Evolutionary conservation across 352 stramenopile species (phyloP).

Genomic region (Stramenopiles sp.): DNA sequence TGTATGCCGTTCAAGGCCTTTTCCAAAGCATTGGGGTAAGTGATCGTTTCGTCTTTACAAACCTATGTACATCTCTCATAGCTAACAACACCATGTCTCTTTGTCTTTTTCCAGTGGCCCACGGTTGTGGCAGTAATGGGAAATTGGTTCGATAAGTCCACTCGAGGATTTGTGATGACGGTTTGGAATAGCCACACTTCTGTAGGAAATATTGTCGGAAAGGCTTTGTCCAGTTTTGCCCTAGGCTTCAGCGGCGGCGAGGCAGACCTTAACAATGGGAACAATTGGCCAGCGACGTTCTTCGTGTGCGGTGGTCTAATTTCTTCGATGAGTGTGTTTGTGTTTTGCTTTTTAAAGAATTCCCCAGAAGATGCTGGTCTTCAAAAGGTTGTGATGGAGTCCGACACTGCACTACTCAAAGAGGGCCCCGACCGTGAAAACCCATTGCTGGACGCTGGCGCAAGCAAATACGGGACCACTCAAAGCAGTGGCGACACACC

Average conservation of each 20-base stretch:
- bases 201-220: constrained; percentile 23
- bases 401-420: background rate
- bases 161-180: constrained; percentile 23
- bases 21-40: constrained; percentile 23
- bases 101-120: too few relatives aligned
- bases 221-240: constrained; percentile 6
- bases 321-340: background rate
- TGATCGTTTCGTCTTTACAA: too few relatives aligned
- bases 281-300: background rate
- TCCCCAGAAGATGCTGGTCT: background rate
- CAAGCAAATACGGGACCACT: background rate
- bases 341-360: background rate
- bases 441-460: background rate
- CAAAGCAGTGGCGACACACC: background rate
- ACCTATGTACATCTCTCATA: too few relatives aligned
- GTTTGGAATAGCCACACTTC: constrained; percentile 24
- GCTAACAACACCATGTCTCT: too few relatives aligned
- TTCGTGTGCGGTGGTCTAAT: background rate
- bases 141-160: constrained; percentile 21
- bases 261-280: background rate
- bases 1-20: constrained; percentile 21
- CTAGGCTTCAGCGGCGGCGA: background rate
- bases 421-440: background rate
- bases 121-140: constrained; percentile 24
- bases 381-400: background rate